A percentile compares a stretch with the other conserved stretches of the same genome.
phyloP scores from a whole-genome alignment of 108 stramenopile genomes.

The Conticribra guillardii region DNA sequence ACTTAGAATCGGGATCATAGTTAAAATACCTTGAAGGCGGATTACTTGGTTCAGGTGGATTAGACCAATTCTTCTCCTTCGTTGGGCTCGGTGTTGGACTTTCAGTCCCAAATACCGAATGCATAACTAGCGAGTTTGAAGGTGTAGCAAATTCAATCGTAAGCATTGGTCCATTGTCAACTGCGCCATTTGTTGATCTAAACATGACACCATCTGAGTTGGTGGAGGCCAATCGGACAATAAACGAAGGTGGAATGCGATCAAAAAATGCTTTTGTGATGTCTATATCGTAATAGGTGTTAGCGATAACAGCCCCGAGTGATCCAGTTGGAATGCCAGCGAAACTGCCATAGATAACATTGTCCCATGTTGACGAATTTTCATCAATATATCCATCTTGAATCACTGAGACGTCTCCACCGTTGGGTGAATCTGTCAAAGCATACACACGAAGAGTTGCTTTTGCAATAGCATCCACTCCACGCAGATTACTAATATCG shows the following conservation, averaged over 20 bases:
- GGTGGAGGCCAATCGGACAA: no score
- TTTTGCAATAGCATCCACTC: slow-evolving; percentile 1
- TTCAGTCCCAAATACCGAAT: no score
- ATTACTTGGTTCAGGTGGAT: no score
- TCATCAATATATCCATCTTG: slow-evolving; percentile 16
- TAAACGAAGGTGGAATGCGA: no score
- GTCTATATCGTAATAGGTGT: slow-evolving; percentile 11
- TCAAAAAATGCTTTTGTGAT: no score
- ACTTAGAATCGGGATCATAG: neutral
- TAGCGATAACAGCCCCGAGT: slow-evolving; percentile 8
- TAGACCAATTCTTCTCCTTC: no score
- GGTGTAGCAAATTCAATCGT: no score
- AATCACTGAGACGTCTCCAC: slow-evolving; percentile 16
- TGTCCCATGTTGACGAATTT: slow-evolving; percentile 7
- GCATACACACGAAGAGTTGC: slow-evolving; percentile 28
- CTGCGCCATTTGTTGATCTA: no score
- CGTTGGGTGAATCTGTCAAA: slow-evolving; percentile 12
- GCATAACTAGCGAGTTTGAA: no score
- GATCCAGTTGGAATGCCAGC: slow-evolving; percentile 2
- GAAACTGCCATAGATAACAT: neutral
- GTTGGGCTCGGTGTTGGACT: no score
- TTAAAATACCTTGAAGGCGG: neutral
- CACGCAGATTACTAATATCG: slow-evolving; percentile 17
- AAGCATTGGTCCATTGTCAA: no score
- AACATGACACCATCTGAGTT: no score